Base-by-base conservation (phyloP, 768 basidiomycete species). In the Mycena amicta region DNA sequence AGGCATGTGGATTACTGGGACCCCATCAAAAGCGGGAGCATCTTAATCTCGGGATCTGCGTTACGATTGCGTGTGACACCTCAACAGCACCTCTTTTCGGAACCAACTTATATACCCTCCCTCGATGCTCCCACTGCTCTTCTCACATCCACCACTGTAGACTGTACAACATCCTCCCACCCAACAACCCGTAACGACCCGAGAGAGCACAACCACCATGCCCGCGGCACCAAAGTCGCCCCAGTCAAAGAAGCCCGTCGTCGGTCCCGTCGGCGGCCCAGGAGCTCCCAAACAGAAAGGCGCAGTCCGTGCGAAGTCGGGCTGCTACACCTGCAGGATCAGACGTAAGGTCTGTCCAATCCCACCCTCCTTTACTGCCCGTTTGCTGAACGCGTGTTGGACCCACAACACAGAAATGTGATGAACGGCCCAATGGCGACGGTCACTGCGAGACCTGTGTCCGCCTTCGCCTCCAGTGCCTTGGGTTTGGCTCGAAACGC, bases 321-420 rank as follows among this genome's bases (percentile, higher is more conserved):
- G 92, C 63, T 93, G 92, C 72, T 93, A 92, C 76, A 93, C 91
- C 56, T 93, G 91, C 77, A 83, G 91, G 67, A 90, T 93, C 39
- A 84, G 92, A 64, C 81, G 91, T 67, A 92, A 93, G 89, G 91
- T 90, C 50, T 40, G 72, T 72, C 39, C 40, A 37, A n/a, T 31
- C 52, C 57, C 45, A 49, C 54, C 39, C 52, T 57, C 56, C 50
- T 49, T 29, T 23, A 50, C 3, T 31, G 52, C 49, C 27, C 27
- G 31, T 62, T 62, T 55, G 29, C 61, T 57, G 40, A 64, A 69
- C 66, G 67, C 45, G 30, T 55, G 43, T 66, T 53, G 54, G 41
- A 29, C 49, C 62, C 59, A 30, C 52, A 55, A 33, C 50, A 4
- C 73, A 93, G 91, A 93, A 93, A 83, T 93, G 91, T 73, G 91